Evolutionary conservation across 345 rosid species (phyloP), one percentile per base, ranked within the genome.

Genomic region (Citrus trifoliata): DNA sequence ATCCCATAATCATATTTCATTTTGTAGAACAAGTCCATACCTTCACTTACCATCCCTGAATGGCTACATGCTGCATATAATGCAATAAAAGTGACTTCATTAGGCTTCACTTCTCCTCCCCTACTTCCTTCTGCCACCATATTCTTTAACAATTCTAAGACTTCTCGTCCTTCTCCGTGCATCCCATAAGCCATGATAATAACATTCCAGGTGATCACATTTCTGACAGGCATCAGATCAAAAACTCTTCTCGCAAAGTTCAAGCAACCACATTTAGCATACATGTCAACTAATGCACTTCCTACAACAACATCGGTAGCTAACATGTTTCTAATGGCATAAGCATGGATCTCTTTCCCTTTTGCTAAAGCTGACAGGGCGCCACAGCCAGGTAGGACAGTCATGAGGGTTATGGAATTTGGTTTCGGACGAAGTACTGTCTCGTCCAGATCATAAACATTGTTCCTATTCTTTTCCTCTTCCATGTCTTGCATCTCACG

Each of bases 121-220:
- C 33, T 79, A 21, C 82, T 38, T 80, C 77, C 87, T 77, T 72
- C 83, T 3, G 83, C 79, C 14, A 73, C 85, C 98, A 95, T 91
- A 71, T 56, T 78, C 37, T 75, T 81, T 79, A 95, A 91, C 71
- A 92, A 80, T 63, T 88, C 82, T 76, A 92, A 80, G 46, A 98
- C 97, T 51, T 85, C 96, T 74, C 78, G 68, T 25, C 95, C 97
- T 59, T 88, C 87, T 59, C 97, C 99, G 70, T 92, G 97, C 96
- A 93, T 93, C 71, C 99, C 99, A 80, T 90, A 87, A 53, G 97
- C 98, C 99, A 93, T 93, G 79, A 92, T 87, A 55, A 93, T 89
- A 30, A 90, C 95, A 80, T 95, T 95, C 97, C 99, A 95, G 21
- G 97, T 92, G 60, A 93, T 88, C 53, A 88, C 88, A 75, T 93